A percentile compares a stretch with the other conserved stretches of the same genome.
Evolutionary conservation across 148 eudicot genomes (phyloP).

Genomic region (Vaccinium vitisidaea): DNA sequence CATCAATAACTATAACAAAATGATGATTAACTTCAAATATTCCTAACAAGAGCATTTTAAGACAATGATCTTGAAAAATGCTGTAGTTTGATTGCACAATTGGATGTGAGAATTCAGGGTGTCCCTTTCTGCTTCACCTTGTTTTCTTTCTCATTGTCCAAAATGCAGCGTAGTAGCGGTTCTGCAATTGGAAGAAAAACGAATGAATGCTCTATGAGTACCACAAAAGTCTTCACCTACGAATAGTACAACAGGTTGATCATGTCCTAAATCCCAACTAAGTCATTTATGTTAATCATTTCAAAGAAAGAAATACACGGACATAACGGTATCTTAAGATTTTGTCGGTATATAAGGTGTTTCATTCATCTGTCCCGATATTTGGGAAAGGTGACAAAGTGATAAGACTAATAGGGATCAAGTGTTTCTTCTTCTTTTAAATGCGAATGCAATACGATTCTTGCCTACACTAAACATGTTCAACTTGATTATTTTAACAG

Average conservation of each 20-base stretch:
- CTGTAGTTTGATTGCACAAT: neutral
- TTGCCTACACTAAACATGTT: neutral
- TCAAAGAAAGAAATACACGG: neutral
- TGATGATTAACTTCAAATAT: neutral
- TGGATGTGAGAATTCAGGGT: neutral
- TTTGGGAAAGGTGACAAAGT: neutral
- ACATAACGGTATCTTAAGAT: neutral
- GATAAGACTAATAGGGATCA: no score
- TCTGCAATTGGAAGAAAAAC: constrained; percentile 50
- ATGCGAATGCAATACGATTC: neutral
- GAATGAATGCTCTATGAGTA: neutral
- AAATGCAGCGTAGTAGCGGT: constrained; percentile 73
- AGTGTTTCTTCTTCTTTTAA: neutral
- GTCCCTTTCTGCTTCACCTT: neutral
- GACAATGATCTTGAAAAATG: neutral
- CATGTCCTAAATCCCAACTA: neutral
- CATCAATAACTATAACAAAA: neutral
- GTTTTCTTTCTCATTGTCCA: constrained; percentile 88
- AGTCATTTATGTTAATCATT: neutral
- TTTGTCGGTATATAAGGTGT: neutral
- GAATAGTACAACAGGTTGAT: neutral
- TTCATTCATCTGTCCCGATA: neutral
- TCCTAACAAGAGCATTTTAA: neutral
- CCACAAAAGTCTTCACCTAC: neutral
- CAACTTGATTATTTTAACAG: neutral